Evolutionary conservation across 768 basidiomycete genomes (phyloP).

Genomic region (Tephrocybe rancida): DNA sequence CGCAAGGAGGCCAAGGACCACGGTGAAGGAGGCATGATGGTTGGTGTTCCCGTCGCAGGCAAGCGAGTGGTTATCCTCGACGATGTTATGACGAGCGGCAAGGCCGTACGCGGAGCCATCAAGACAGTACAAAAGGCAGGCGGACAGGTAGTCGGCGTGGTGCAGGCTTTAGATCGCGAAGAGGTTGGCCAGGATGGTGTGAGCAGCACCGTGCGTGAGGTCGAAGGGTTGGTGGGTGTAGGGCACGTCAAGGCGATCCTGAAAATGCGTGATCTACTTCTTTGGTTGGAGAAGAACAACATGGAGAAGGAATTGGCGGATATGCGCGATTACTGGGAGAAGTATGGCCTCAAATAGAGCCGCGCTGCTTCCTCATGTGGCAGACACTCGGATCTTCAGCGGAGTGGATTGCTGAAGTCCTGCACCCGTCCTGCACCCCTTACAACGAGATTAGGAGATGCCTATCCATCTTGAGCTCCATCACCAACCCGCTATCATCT

Average conservation of each 20-base stretch:
- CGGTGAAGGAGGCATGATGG: conserved; percentile 91
- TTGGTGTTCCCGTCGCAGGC: conserved; percentile 82
- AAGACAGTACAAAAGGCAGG: conserved; percentile 67
- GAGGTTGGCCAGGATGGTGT: conserved; percentile 75
- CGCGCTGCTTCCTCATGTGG: too few relatives aligned
- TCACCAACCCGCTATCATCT: too few relatives aligned
- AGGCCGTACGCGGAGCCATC: conserved; percentile 84
- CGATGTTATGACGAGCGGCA: conserved; percentile 95
- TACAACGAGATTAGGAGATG: too few relatives aligned
- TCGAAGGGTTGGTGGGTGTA: conserved; percentile 72
- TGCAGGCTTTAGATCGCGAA: conserved; percentile 85
- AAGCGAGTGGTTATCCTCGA: conserved; percentile 88
- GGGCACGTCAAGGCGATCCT: conserved; percentile 80
- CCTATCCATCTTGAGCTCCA: too few relatives aligned
- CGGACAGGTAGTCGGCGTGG: conserved; percentile 86
- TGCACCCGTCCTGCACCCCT: too few relatives aligned
- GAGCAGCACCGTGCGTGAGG: conserved; percentile 79
- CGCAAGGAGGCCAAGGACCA: conserved; percentile 96
- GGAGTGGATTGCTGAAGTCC: too few relatives aligned
- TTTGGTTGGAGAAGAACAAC: conserved; percentile 76
- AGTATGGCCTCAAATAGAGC: conserved; percentile 64
- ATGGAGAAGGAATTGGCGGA: conserved; percentile 60
- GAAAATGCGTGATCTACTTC: conserved; percentile 83
- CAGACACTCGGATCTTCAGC: too few relatives aligned
- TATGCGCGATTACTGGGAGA: conserved; percentile 79